Percentiles rank a stretch among this genome's conserved stretches.
Conservation (phyloP, 441 rosid genomes). For the Euphorbia celastroides region DNA sequence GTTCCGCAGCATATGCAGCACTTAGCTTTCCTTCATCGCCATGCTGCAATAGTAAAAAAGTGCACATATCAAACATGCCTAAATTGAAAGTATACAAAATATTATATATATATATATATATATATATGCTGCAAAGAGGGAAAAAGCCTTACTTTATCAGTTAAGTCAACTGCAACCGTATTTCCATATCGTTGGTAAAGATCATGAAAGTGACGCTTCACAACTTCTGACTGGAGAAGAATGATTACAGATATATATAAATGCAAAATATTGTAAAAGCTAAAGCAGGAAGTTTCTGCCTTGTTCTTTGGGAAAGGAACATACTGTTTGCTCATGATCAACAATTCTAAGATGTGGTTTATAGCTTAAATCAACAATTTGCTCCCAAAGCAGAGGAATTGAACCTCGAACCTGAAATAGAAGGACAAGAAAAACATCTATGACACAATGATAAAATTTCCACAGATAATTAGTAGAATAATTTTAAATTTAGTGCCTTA, state of each 20-base stretch:
- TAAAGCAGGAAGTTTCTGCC: conserved; percentile 6
- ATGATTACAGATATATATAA: conserved; percentile 15
- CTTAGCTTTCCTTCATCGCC: conserved; percentile 91
- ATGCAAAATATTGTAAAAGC: conserved; percentile 15
- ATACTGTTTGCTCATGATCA: conserved; percentile 62
- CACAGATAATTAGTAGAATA: conserved; percentile 7
- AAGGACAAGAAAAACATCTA: conserved; percentile 14
- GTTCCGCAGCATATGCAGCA: conserved; percentile 72
- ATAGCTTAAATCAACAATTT: conserved; percentile 96
- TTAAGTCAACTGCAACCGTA: conserved; percentile 61
- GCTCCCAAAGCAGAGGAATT: conserved; percentile 98
- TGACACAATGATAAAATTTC: not conserved
- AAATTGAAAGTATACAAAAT: conserved; percentile 10
- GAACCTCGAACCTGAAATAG: conserved; percentile 83
- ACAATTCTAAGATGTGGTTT: conserved; percentile 74
- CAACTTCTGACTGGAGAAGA: conserved; percentile 60
- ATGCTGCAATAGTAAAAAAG: conserved; percentile 44
- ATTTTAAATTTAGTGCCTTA: not conserved
- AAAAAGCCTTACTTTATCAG: conserved; percentile 58
- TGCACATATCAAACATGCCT: conserved; percentile 10
- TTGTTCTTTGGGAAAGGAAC: conserved; percentile 15
- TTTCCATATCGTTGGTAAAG: conserved; percentile 89
- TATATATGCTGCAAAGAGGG: conserved; percentile 15
- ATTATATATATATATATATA: not conserved
- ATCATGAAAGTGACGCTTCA: conserved; percentile 84